Percentiles rank a stretch among this genome's conserved stretches.
These are phyloP conservation scores for Drosera capensis DNA, from an alignment of 148 eudicot species.

Conservation along the genomic window DNA sequence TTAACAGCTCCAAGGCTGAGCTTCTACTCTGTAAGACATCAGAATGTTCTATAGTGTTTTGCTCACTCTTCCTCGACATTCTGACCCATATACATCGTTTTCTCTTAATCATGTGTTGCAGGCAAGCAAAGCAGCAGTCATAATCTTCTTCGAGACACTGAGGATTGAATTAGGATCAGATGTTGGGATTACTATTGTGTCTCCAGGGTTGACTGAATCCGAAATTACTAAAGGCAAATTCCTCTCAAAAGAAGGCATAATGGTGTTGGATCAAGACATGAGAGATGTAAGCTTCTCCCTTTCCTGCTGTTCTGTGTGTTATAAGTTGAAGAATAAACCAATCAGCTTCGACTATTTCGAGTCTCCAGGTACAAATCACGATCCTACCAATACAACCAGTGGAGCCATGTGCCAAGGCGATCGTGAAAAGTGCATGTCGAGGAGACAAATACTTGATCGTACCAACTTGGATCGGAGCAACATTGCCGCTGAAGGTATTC, in stretches of 20 bases:
- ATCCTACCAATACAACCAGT: too few species aligned
- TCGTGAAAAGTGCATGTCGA: too few species aligned
- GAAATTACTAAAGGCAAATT: not conserved
- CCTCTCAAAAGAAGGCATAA: not conserved
- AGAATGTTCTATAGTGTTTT: not conserved
- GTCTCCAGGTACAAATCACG: too few species aligned
- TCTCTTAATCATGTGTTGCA: not conserved
- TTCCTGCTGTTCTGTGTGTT: too few species aligned
- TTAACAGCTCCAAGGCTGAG: slow-evolving; percentile 30
- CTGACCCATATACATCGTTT: not conserved
- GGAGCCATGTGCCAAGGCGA: too few species aligned
- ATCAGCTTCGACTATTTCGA: too few species aligned
- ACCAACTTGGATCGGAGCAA: too few species aligned
- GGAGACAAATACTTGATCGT: too few species aligned
- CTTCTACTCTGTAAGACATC: slow-evolving; percentile 20
- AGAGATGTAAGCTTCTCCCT: not conserved
- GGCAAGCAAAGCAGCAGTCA: slow-evolving; percentile 46
- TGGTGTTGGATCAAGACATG: not conserved
- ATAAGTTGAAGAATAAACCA: too few species aligned
- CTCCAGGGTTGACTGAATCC: slow-evolving; percentile 19
- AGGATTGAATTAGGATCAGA: slow-evolving; percentile 27
- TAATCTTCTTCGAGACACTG: slow-evolving; percentile 27
- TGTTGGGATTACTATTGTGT: slow-evolving; percentile 25
- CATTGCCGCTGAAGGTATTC: too few species aligned
- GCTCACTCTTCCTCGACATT: not conserved